These are phyloP conservation scores for Phycomyces nitens DNA, from an alignment of 192 early-diverging fungal species.

Conservation along the genomic window DNA sequence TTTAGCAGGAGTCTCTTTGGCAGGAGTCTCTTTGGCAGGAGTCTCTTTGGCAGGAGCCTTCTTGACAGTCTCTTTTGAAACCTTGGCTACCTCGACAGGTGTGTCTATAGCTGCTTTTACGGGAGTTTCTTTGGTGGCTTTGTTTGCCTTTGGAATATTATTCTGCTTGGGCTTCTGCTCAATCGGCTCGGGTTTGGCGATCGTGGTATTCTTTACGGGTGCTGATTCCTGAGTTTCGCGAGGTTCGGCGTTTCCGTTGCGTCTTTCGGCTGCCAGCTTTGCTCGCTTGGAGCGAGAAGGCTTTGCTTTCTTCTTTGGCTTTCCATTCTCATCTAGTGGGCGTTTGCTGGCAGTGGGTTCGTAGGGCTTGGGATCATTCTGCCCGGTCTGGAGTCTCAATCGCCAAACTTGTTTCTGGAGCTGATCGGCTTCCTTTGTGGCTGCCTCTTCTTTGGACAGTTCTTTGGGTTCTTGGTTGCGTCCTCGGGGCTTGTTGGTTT, in stretches of 20 bases:
- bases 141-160: too few relatives aligned
- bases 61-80: neutral
- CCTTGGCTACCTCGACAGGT: neutral
- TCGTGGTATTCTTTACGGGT: neutral
- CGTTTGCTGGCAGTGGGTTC: neutral
- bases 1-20: neutral
- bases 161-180: too few relatives aligned
- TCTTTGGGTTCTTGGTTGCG: neutral
- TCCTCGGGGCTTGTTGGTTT: neutral
- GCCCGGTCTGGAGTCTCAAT: neutral
- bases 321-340: neutral
- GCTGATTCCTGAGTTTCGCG: neutral
- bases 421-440: conserved; percentile 20
- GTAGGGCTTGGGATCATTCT: neutral
- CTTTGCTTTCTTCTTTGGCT: neutral
- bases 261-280: neutral
- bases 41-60: too few relatives aligned
- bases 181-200: neutral
- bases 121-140: too few relatives aligned
- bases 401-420: conserved; percentile 16
- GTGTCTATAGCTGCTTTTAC: neutral
- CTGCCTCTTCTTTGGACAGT: neutral
- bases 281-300: neutral
- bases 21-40: too few relatives aligned
- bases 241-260: neutral